Evolutionary conservation across 306 rosid species (phyloP).

Genomic region (Pterocarpus santalinus): DNA sequence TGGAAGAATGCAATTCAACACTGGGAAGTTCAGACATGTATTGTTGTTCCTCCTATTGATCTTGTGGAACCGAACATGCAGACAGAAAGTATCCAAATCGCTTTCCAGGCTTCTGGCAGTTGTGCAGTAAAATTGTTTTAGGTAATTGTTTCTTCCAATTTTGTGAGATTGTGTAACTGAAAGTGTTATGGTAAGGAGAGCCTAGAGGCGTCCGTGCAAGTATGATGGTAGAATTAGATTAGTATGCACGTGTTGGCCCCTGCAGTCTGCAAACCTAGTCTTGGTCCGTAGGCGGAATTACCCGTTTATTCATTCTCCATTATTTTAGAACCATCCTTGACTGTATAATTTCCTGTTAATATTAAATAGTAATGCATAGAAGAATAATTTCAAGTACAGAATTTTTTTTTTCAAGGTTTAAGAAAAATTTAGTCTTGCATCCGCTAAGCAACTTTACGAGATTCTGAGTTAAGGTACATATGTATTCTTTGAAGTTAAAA

Average conservation of each 20-base stretch:
- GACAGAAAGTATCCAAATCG: slow-evolving; percentile 3
- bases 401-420: no score
- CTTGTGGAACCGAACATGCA: slow-evolving; percentile 4
- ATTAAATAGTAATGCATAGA: no score
- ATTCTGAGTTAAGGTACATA: no score
- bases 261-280: neutral
- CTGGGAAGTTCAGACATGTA: neutral
- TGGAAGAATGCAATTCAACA: slow-evolving; percentile 8
- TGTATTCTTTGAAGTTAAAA: no score
- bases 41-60: slow-evolving; percentile 32
- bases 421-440: no score
- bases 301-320: no score
- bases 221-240: neutral
- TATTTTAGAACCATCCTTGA: no score
- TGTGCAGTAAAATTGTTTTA: neutral
- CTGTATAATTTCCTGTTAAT: no score
- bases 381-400: no score
- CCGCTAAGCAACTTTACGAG: no score
- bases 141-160: neutral
- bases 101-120: neutral
- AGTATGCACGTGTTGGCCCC: slow-evolving; percentile 6
- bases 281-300: no score
- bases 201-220: neutral
- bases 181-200: neutral
- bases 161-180: neutral